These are phyloP conservation scores for Talaromyces amestolkiae DNA, from an alignment of 2,329 filamentous ascomycete species.

Conservation along the genomic window DNA sequence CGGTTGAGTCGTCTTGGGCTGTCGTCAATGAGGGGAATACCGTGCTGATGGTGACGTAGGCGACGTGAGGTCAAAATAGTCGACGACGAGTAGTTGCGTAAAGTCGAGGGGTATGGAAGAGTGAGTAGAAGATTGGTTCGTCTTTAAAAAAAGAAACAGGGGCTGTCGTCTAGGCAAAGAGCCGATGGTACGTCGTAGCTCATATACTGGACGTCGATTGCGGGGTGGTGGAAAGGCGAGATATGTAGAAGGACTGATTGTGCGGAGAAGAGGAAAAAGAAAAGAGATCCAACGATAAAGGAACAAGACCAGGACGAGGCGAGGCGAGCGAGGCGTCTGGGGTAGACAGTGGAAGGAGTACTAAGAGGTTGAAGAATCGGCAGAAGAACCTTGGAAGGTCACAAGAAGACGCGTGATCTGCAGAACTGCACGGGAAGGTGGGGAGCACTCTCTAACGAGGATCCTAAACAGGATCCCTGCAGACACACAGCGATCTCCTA, in stretches of 20 bases:
- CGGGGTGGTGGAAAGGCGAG: background rate
- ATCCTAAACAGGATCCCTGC: background rate
- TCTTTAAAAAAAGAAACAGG: background rate
- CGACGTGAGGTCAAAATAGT: background rate
- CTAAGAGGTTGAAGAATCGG: slow-evolving; percentile 48
- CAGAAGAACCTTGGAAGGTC: slow-evolving; percentile 26
- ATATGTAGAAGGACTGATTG: background rate
- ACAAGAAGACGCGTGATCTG: slow-evolving; percentile 20
- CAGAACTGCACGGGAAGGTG: slow-evolving; percentile 11
- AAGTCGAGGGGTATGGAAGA: background rate
- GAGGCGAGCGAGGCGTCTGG: slow-evolving; percentile 6
- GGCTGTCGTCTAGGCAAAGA: background rate
- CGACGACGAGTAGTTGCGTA: background rate
- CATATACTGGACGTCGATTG: background rate
- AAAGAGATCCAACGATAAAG: background rate
- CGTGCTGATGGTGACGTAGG: background rate
- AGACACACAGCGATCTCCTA: background rate
- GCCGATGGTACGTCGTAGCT: slow-evolving; percentile 1
- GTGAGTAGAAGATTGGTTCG: background rate
- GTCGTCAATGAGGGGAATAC: background rate
- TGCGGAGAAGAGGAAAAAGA: slow-evolving; percentile 1
- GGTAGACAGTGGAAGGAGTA: background rate
- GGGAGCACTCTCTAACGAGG: background rate
- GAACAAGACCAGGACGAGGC: background rate
- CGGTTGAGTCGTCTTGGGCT: background rate